These are phyloP conservation scores for Solidago caesia DNA, from an alignment of 129 eudicot genomes.

Conservation along the genomic window DNA sequence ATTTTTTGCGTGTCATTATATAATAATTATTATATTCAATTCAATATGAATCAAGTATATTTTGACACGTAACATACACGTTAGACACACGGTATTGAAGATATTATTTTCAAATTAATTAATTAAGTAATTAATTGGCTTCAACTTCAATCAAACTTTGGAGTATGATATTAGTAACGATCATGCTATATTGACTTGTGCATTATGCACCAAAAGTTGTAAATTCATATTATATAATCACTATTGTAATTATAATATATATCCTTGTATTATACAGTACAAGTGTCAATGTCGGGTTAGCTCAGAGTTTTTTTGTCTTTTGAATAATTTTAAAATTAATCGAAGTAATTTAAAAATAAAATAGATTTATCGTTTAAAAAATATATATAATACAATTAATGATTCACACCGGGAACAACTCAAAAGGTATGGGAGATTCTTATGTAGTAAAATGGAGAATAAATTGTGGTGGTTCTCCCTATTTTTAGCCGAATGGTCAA, in stretches of 20 bases:
- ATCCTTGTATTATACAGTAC: no score
- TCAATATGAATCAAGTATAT: background rate
- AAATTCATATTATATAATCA: conserved; percentile 10
- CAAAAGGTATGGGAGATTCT: conserved; percentile 7
- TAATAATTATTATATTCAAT: no score
- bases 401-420: background rate
- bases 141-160: conserved; percentile 9
- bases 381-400: background rate
- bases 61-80: conserved; percentile 19
- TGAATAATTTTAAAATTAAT: no score
- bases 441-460: conserved; percentile 13
- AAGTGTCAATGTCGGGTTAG: no score
- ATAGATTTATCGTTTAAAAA: background rate
- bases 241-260: background rate
- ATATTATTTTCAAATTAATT: background rate
- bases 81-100: conserved; percentile 8
- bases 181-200: conserved; percentile 18
- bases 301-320: background rate
- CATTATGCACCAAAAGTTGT: conserved; percentile 6
- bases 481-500: conserved; percentile 26
- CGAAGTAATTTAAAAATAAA: no score
- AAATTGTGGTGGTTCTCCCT: conserved; percentile 13
- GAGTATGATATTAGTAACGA: background rate
- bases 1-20: background rate
- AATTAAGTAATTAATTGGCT: background rate